phyloP scores from a whole-genome alignment of 257 asterid species.

The Capsicum chinense region DNA sequence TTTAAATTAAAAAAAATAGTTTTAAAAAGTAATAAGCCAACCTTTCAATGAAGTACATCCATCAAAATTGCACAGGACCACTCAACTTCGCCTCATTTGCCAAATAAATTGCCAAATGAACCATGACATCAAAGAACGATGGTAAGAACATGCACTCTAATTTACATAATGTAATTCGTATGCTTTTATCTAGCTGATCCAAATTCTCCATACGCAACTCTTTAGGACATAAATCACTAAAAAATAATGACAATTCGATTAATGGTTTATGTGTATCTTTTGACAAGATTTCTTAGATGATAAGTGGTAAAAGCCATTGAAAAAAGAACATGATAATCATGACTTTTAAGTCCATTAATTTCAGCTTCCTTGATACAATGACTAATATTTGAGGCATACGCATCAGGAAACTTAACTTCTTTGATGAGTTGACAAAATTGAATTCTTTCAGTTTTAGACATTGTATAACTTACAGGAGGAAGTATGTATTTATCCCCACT shows the following conservation, averaged over 20 bases:
- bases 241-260: neutral
- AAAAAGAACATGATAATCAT: neutral
- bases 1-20: too few relatives aligned
- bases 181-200: neutral
- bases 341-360: neutral
- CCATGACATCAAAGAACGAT: neutral
- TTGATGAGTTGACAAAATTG: neutral
- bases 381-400: neutral
- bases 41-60: neutral
- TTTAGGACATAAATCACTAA: neutral
- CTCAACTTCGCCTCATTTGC: neutral
- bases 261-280: neutral
- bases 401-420: constrained; percentile 9
- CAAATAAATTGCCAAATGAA: neutral
- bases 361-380: neutral
- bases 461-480: neutral
- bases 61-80: neutral
- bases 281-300: neutral
- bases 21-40: too few relatives aligned
- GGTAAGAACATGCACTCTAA: neutral
- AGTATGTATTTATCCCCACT: neutral
- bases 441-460: neutral
- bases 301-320: neutral
- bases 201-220: neutral
- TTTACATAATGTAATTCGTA: neutral